Evolutionary conservation across 2,329 filamentous ascomycete genomes (phyloP).

Genomic region (Lasiodiplodia sp.): DNA sequence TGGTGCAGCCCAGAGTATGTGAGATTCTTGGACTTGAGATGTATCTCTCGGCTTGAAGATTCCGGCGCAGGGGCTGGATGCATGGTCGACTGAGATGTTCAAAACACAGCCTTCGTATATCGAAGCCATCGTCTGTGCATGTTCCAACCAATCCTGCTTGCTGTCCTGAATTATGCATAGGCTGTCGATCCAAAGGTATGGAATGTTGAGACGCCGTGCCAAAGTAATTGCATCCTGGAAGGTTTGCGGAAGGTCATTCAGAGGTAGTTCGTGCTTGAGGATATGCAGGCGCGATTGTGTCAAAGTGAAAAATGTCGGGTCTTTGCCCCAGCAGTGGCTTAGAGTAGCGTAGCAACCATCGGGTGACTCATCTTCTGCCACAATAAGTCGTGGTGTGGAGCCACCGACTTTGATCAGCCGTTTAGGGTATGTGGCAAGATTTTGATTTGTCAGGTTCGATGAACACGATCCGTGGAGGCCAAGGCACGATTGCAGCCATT

Average conservation of each 20-base stretch:
- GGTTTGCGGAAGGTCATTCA: background rate
- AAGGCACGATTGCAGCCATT: background rate
- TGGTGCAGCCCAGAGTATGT: too few species aligned
- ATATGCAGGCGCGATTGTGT: background rate
- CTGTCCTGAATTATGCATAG: background rate
- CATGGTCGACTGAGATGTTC: too few species aligned
- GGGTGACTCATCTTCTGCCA: rapidly evolving
- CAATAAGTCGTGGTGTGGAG: background rate
- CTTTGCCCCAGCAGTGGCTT: background rate
- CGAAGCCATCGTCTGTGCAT: background rate
- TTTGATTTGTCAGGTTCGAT: too few species aligned
- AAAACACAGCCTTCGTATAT: background rate
- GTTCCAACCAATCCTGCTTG: background rate
- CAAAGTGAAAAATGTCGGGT: background rate
- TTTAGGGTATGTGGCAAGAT: too few species aligned
- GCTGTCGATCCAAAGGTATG: background rate
- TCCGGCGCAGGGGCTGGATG: too few species aligned
- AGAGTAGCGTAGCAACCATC: background rate
- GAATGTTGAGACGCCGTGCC: conserved; percentile 31
- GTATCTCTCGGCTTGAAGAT: too few species aligned
- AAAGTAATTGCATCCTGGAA: background rate
- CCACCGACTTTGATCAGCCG: background rate
- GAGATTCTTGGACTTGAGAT: too few species aligned
- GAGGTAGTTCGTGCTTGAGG: background rate
- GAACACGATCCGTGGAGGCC: too few species aligned